Conservation (phyloP, 2,329 filamentous ascomycete species). For the Geosmithia flava region DNA sequence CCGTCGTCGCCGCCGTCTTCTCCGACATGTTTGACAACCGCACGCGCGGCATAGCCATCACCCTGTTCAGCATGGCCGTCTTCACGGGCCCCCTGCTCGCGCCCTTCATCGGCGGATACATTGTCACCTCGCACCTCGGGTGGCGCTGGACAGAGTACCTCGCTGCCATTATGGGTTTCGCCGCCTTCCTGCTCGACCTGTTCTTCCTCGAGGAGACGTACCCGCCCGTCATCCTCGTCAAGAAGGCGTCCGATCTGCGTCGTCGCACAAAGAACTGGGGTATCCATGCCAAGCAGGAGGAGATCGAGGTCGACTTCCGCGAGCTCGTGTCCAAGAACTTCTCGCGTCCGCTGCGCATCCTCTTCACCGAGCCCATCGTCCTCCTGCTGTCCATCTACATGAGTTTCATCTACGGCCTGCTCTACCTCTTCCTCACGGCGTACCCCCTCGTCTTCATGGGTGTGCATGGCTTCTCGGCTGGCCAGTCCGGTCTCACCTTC, state of each 20-base stretch:
- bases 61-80: slow-evolving; percentile 33
- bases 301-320: slow-evolving; percentile 53
- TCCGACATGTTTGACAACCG: slow-evolving; percentile 59
- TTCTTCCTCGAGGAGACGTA: slow-evolving; percentile 59
- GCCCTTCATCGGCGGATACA: slow-evolving; percentile 59
- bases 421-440: slow-evolving; percentile 78
- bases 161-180: slow-evolving; percentile 37
- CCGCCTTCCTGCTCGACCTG: slow-evolving; percentile 45
- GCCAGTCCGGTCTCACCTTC: slow-evolving; percentile 66
- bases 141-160: slow-evolving; percentile 41
- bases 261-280: slow-evolving; percentile 57
- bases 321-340: slow-evolving; percentile 57
- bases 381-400: slow-evolving; percentile 57
- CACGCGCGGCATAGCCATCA: slow-evolving; percentile 38
- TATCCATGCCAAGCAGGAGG: slow-evolving; percentile 60
- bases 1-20: slow-evolving; percentile 60
- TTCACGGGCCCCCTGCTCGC: slow-evolving; percentile 57
- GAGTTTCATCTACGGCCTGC: slow-evolving; percentile 63
- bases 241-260: slow-evolving; percentile 48
- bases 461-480: slow-evolving; percentile 57
- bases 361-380: slow-evolving; percentile 60
- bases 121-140: slow-evolving; percentile 46
- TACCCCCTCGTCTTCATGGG: slow-evolving; percentile 71
- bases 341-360: slow-evolving; percentile 50
- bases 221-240: slow-evolving; percentile 50